phyloP scores from a whole-genome alignment of 495 filamentous ascomycete species.

The Apodospora peruviana region DNA sequence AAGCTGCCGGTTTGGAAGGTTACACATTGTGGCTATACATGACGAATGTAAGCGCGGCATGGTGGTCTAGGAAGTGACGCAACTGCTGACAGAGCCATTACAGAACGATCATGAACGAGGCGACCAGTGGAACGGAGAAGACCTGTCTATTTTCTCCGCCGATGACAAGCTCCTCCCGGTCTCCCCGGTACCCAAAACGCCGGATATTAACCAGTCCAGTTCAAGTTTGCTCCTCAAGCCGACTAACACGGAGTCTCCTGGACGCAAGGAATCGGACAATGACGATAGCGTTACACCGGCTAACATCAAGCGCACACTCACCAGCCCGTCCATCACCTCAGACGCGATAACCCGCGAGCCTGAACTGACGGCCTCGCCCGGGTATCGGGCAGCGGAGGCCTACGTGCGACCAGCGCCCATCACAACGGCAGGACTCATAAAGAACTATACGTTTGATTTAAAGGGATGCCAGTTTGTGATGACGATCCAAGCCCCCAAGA shows the following conservation, averaged over 20 bases:
- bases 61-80: not conserved
- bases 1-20: slow-evolving; percentile 72
- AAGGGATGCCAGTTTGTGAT: slow-evolving; percentile 68
- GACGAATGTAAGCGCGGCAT: slow-evolving; percentile 48
- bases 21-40: slow-evolving; percentile 89
- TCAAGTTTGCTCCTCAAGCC: slow-evolving; percentile 22
- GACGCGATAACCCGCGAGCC: slow-evolving; percentile 43
- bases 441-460: slow-evolving; percentile 71
- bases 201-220: slow-evolving; percentile 31
- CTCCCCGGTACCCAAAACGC: slow-evolving; percentile 35
- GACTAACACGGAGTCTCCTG: slow-evolving; percentile 10
- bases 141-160: slow-evolving; percentile 79
- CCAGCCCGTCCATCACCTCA: slow-evolving; percentile 65
- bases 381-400: slow-evolving; percentile 86
- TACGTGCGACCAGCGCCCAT: slow-evolving; percentile 85
- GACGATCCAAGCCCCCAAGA: slow-evolving; percentile 48
- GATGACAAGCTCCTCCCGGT: slow-evolving; percentile 71
- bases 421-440: slow-evolving; percentile 60
- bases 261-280: slow-evolving; percentile 39
- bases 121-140: slow-evolving; percentile 96
- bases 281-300: slow-evolving; percentile 55
- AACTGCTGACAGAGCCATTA: not conserved
- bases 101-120: slow-evolving; percentile 86
- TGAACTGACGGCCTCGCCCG: slow-evolving; percentile 53
- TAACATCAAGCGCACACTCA: slow-evolving; percentile 68